These are phyloP conservation scores for Aspergillus fumigatus DNA, from an alignment of 2,329 filamentous ascomycete species.

Conservation along the genomic window DNA sequence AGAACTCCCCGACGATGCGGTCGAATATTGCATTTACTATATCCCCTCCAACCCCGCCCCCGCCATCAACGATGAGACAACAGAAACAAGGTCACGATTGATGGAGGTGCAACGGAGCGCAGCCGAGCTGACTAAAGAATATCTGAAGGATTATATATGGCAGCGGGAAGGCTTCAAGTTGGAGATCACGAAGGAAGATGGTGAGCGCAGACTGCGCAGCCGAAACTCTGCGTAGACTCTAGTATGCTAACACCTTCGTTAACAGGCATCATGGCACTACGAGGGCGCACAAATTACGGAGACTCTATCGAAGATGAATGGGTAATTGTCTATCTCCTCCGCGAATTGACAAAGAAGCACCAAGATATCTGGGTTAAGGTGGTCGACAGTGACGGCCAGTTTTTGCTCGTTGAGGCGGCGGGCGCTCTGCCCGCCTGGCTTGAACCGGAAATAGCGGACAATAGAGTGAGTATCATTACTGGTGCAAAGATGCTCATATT, in stretches of 20 bases:
- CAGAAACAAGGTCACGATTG: slow-evolving; percentile 54
- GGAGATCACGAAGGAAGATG: slow-evolving; percentile 56
- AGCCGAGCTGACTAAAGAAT: slow-evolving; percentile 55
- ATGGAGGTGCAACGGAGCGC: slow-evolving; percentile 68
- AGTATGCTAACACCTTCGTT: slow-evolving; percentile 4
- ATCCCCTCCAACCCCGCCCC: slow-evolving; percentile 55
- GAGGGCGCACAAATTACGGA: slow-evolving; percentile 78
- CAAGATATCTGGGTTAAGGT: slow-evolving; percentile 75
- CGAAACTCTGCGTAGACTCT: slow-evolving; percentile 4
- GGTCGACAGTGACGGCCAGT: slow-evolving; percentile 87
- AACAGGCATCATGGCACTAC: slow-evolving; percentile 55
- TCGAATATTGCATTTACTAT: slow-evolving; percentile 78
- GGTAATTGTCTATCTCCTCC: slow-evolving; percentile 86
- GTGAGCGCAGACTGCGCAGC: slow-evolving; percentile 37
- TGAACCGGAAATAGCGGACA: slow-evolving; percentile 81
- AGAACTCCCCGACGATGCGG: slow-evolving; percentile 71
- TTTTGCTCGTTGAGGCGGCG: slow-evolving; percentile 89
- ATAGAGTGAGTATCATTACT: slow-evolving; percentile 51
- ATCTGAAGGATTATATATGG: slow-evolving; percentile 90
- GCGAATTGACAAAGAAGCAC: slow-evolving; percentile 71
- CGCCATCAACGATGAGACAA: slow-evolving; percentile 51
- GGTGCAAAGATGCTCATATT: not conserved
- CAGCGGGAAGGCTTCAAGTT: slow-evolving; percentile 79
- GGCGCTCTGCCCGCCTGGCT: slow-evolving; percentile 84
- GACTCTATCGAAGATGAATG: slow-evolving; percentile 97